phyloP scores from a whole-genome alignment of 495 filamentous ascomycete species.

The Trichocladium antarcticum region DNA sequence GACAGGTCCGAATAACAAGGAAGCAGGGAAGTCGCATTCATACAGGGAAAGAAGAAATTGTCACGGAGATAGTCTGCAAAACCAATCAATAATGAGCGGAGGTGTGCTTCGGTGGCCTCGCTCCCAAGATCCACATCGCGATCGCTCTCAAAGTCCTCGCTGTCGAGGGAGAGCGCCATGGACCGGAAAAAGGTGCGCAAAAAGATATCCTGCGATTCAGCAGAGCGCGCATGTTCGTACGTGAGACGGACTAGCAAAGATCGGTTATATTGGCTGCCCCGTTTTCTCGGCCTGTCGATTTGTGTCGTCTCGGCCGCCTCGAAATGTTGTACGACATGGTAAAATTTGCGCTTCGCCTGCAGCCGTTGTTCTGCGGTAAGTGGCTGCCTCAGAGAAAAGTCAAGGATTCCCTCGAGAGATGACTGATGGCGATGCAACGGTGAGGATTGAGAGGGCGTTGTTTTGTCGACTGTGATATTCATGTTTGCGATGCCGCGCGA shows the following conservation, averaged over 20 bases:
- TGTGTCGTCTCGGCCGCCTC: background rate
- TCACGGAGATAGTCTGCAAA: conserved; percentile 20
- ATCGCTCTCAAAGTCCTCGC: too few species aligned
- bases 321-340: conserved; percentile 4
- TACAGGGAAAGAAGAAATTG: conserved; percentile 20
- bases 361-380: too few species aligned
- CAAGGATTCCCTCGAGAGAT: too few species aligned
- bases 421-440: too few species aligned
- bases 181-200: conserved; percentile 19
- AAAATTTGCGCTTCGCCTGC: background rate
- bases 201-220: conserved; percentile 15
- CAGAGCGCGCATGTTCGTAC: conserved; percentile 18
- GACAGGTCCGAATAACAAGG: background rate
- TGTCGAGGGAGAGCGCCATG: conserved; percentile 11
- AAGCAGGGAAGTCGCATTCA: background rate
- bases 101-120: conserved; percentile 5
- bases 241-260: conserved; percentile 18
- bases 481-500: too few species aligned
- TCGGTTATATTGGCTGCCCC: conserved; percentile 1
- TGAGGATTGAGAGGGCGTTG: too few species aligned
- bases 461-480: too few species aligned
- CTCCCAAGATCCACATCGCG: too few species aligned
- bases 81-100: conserved; percentile 11
- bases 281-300: background rate
- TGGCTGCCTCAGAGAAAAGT: too few species aligned